Evolutionary conservation across 2,329 filamentous ascomycete species (phyloP).

Genomic region (Sporothrix globosa): DNA sequence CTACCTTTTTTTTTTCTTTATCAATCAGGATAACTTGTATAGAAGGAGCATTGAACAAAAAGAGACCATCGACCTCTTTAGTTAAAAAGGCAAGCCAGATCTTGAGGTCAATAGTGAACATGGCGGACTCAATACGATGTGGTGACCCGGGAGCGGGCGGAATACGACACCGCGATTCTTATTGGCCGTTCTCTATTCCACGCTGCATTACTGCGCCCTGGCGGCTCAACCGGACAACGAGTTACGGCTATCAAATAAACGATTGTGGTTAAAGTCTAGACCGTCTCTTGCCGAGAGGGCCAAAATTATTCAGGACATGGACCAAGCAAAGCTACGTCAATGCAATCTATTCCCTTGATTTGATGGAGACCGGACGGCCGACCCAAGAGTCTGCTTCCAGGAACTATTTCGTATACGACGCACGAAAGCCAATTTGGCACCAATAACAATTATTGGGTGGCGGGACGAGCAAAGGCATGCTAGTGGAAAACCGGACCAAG

Average conservation of each 20-base stretch:
- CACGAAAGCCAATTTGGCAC: neutral
- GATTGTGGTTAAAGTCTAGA: constrained; percentile 12
- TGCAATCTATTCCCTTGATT: constrained; percentile 8
- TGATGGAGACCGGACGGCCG: neutral
- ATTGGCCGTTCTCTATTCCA: neutral
- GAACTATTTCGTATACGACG: neutral
- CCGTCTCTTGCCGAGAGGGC: constrained; percentile 11
- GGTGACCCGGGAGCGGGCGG: neutral
- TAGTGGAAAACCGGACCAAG: neutral
- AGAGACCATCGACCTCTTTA: no score
- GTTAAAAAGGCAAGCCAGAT: neutral
- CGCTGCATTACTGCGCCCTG: neutral
- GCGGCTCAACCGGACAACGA: constrained; percentile 16
- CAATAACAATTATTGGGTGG: neutral
- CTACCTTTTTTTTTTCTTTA: neutral
- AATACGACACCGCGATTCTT: neutral
- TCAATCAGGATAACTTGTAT: no score
- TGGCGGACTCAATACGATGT: neutral
- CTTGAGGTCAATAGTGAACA: no score
- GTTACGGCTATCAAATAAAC: constrained; percentile 1
- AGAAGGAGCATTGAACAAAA: no score
- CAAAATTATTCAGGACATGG: neutral
- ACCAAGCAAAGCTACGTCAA: constrained; percentile 19
- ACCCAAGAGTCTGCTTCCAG: neutral
- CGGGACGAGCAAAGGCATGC: no score